Evolutionary conservation across 2,329 filamentous ascomycete species (phyloP).

Genomic region (Fusarium falciforme): DNA sequence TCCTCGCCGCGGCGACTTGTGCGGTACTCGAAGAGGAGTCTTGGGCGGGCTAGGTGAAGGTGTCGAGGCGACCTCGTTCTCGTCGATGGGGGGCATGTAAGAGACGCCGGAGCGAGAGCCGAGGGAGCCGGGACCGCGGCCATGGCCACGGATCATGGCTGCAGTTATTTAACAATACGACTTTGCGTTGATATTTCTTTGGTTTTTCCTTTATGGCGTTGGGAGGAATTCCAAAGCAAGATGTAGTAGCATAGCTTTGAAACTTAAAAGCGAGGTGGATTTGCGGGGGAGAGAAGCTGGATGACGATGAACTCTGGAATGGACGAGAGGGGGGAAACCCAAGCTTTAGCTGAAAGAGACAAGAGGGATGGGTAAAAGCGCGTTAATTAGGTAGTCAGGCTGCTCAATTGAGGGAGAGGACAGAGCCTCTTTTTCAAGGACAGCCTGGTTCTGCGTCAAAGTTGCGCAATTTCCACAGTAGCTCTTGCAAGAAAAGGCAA

Average conservation of each 20-base stretch:
- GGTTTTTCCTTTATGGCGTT: not conserved
- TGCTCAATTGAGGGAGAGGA: not conserved
- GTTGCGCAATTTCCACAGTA: not conserved
- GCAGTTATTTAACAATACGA: not conserved
- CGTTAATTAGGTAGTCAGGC: not conserved
- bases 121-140: slow-evolving; percentile 19
- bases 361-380: not conserved
- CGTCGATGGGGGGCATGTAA: slow-evolving; percentile 53
- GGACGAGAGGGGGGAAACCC: not conserved
- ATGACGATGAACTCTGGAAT: not conserved
- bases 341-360: not conserved
- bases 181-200: not conserved
- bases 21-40: slow-evolving; percentile 45
- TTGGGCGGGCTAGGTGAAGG: slow-evolving; percentile 33
- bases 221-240: not conserved
- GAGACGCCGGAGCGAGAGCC: slow-evolving; percentile 44
- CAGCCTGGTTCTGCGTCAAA: not conserved
- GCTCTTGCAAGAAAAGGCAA: not conserved
- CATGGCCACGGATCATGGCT: slow-evolving; percentile 36
- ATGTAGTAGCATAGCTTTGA: not conserved
- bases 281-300: not conserved
- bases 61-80: slow-evolving; percentile 46
- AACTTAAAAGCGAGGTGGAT: not conserved
- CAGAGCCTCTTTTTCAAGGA: not conserved
- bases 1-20: slow-evolving; percentile 41